These are phyloP conservation scores for Hypsizygus ulmarius DNA, from an alignment of 1,284 basidiomycete species.

Conservation along the genomic window DNA sequence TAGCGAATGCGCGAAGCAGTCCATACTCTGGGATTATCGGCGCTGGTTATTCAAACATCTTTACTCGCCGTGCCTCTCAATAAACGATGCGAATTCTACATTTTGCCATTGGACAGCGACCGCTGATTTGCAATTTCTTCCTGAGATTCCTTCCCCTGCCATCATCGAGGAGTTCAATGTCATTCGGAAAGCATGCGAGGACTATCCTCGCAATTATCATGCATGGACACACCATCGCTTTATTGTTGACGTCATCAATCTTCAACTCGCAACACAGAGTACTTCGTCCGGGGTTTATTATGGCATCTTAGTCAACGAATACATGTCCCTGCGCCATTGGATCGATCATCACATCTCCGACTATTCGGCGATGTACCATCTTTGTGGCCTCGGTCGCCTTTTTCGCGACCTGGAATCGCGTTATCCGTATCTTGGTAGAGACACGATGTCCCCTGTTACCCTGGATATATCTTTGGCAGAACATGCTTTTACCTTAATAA, in stretches of 20 bases:
- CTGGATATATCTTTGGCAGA: constrained; percentile 20
- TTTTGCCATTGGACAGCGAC: constrained; percentile 21
- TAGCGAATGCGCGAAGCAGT: constrained; percentile 57
- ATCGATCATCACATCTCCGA: constrained; percentile 61
- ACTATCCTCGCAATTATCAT: constrained; percentile 66
- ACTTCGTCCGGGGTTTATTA: constrained; percentile 23
- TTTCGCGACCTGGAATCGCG: constrained; percentile 18
- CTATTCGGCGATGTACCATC: constrained; percentile 57
- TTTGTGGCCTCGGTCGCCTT: constrained; percentile 34
- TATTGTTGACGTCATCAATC: constrained; percentile 35
- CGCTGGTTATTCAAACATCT: constrained; percentile 52
- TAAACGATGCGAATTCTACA: not conserved
- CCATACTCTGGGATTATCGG: constrained; percentile 64
- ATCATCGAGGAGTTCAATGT: constrained; percentile 45
- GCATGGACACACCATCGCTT: constrained; percentile 60
- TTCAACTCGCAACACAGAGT: constrained; percentile 12
- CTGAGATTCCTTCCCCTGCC: constrained; percentile 30
- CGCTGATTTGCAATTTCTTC: constrained; percentile 25
- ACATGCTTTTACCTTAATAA: constrained; percentile 50
- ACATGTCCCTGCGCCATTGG: constrained; percentile 42
- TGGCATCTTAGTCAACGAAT: constrained; percentile 38
- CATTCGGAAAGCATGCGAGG: constrained; percentile 47
- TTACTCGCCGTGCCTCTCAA: constrained; percentile 20
- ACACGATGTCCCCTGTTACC: not conserved
- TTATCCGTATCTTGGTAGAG: not conserved